phyloP scores from a whole-genome alignment of 768 basidiomycete genomes.

The Phallus indusiatus region DNA sequence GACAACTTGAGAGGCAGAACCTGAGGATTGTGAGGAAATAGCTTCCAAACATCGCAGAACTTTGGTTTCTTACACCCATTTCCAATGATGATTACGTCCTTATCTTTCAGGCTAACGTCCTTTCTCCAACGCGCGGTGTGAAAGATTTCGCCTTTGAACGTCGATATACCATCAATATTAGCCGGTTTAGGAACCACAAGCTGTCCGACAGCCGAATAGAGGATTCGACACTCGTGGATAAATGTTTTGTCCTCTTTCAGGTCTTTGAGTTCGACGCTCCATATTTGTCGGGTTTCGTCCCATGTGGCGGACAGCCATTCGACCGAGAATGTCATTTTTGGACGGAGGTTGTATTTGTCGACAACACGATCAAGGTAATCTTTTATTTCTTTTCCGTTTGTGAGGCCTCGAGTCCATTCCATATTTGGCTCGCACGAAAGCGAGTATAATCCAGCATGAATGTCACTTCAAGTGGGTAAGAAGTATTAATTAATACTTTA shows the following conservation, averaged over 20 bases:
- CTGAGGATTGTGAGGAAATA: neutral
- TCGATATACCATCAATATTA: constrained; percentile 5
- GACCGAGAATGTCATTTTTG: constrained; percentile 11
- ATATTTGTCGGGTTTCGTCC: constrained; percentile 11
- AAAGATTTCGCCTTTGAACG: constrained; percentile 15
- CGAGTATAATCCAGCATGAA: neutral
- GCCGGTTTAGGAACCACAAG: constrained; percentile 12
- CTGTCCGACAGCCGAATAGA: constrained; percentile 15
- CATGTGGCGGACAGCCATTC: constrained; percentile 11
- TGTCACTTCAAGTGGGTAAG: neutral
- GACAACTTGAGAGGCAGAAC: constrained; percentile 13
- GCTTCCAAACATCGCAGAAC: neutral
- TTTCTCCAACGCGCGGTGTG: constrained; percentile 17
- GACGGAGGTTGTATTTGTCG: constrained; percentile 12
- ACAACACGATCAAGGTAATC: constrained; percentile 13
- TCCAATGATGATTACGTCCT: constrained; percentile 18
- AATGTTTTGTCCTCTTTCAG: constrained; percentile 6
- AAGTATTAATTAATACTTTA: neutral
- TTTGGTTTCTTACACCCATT: constrained; percentile 17
- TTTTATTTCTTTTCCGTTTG: neutral
- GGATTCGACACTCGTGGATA: constrained; percentile 13
- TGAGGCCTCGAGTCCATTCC: neutral
- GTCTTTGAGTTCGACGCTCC: constrained; percentile 12
- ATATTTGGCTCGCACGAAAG: constrained; percentile 6
- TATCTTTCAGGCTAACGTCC: constrained; percentile 13